Evolutionary conservation across 306 rosid species (phyloP).

Genomic region (Trifolium pratense): DNA sequence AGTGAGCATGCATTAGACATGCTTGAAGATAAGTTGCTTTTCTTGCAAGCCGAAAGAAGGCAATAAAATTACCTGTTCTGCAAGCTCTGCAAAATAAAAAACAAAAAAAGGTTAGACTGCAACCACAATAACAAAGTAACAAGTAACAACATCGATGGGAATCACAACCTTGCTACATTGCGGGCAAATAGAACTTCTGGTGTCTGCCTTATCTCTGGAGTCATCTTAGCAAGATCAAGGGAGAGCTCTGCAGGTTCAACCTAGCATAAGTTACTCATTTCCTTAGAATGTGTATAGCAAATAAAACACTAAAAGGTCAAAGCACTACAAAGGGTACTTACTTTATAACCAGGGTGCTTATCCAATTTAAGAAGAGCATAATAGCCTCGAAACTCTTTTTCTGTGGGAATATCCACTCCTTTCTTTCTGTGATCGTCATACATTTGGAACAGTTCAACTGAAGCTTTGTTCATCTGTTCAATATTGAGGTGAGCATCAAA

Average conservation of each 20-base stretch:
- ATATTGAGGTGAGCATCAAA: conserved; percentile 99
- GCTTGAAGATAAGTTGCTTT: conserved; percentile 97
- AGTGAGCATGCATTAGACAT: conserved; percentile 99
- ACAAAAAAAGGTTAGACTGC: conserved; percentile 41
- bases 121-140: conserved; percentile 24
- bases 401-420: conserved; percentile 73
- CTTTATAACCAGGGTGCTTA: conserved; percentile 98
- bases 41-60: conserved; percentile 89
- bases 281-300: conserved; percentile 38
- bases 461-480: conserved; percentile 99
- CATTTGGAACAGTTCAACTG: conserved; percentile 93
- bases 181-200: conserved; percentile 95
- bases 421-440: conserved; percentile 98
- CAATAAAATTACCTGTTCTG: conserved; percentile 84
- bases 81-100: conserved; percentile 79
- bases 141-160: conserved; percentile 23
- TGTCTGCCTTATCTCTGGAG: conserved; percentile 91
- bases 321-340: conserved; percentile 52
- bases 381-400: conserved; percentile 94
- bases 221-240: conserved; percentile 98
- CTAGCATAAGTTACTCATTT: conserved; percentile 60
- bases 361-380: conserved; percentile 99
- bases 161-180: conserved; percentile 81
- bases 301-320: conserved; percentile 46
- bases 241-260: conserved; percentile 99